Conservation (phyloP, 257 asterid species). For the Hygrophila difformis region DNA sequence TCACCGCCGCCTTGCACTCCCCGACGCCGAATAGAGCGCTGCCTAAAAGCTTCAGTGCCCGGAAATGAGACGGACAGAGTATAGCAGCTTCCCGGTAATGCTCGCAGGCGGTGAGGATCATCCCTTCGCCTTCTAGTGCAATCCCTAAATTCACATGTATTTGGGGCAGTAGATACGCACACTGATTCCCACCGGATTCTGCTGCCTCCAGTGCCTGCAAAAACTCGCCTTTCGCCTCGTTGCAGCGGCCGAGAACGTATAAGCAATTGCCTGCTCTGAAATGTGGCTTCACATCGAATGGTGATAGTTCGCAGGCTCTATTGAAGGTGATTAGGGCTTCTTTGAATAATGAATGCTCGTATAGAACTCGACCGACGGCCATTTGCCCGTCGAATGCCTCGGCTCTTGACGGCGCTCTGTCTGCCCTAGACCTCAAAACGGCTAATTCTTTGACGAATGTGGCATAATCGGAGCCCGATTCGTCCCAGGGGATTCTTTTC, state of each 20-base stretch:
- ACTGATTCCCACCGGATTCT: constrained; percentile 89
- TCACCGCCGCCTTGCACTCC: constrained; percentile 95
- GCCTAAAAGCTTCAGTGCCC: constrained; percentile 96
- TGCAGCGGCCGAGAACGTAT: constrained; percentile 61
- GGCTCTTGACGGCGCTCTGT: constrained; percentile 75
- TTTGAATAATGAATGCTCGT: constrained; percentile 71
- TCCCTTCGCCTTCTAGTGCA: constrained; percentile 93
- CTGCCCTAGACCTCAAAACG: constrained; percentile 84
- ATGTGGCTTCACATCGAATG: constrained; percentile 92
- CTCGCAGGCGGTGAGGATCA: constrained; percentile 95
- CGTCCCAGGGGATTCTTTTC: constrained; percentile 76
- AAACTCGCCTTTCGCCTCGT: constrained; percentile 82
- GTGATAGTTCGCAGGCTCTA: constrained; percentile 90
- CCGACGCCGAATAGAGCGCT: constrained; percentile 97
- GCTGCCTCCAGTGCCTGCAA: constrained; percentile 86
- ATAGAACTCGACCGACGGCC: constrained; percentile 81
- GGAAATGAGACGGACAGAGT: constrained; percentile 87
- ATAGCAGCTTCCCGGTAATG: constrained; percentile 99
- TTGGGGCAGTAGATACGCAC: constrained; percentile 97
- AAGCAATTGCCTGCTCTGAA: constrained; percentile 86
- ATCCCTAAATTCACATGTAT: constrained; percentile 96
- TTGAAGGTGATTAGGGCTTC: constrained; percentile 87
- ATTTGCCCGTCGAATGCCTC: constrained; percentile 98
- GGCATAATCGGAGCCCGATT: constrained; percentile 58
- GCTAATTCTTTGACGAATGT: constrained; percentile 76